Evolutionary conservation across 495 filamentous ascomycete species (phyloP).

Genomic region (Margaritispora aquatica): DNA sequence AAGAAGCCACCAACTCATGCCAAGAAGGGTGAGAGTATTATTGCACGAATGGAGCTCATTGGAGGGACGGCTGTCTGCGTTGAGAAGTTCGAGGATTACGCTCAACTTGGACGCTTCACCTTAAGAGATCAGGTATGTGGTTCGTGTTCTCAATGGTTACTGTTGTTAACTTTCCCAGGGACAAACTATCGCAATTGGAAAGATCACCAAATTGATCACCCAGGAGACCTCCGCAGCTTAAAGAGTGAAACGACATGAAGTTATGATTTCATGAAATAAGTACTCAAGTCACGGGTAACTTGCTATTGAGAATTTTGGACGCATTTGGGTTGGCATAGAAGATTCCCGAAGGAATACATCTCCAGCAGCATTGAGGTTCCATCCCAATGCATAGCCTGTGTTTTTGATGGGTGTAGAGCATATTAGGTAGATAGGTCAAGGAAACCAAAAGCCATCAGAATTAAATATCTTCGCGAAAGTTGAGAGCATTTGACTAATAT

Average conservation of each 20-base stretch:
- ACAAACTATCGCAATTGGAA: conserved; percentile 95
- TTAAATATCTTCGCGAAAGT: no score
- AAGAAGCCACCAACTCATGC: conserved; percentile 90
- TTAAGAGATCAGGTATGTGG: conserved; percentile 77
- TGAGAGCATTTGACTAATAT: no score
- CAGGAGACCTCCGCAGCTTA: conserved; percentile 6
- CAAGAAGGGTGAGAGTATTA: conserved; percentile 86
- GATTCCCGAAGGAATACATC: neutral
- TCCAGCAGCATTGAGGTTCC: neutral
- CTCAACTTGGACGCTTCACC: conserved; percentile 91
- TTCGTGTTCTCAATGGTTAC: neutral
- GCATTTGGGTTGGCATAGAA: neutral
- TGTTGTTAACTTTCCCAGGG: conserved; percentile 45
- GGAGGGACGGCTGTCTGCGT: conserved; percentile 83
- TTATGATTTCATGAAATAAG: neutral
- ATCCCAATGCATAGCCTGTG: neutral
- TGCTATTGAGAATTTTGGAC: neutral
- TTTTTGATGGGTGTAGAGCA: neutral
- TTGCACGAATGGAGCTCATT: conserved; percentile 81
- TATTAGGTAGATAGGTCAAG: neutral
- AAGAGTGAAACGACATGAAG: conserved; percentile 12
- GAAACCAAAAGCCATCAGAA: neutral
- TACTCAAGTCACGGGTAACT: neutral
- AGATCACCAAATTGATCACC: conserved; percentile 74
- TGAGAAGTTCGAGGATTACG: conserved; percentile 88